phyloP scores from a whole-genome alignment of 2,329 filamentous ascomycete genomes.

The Moelleriella libera region DNA sequence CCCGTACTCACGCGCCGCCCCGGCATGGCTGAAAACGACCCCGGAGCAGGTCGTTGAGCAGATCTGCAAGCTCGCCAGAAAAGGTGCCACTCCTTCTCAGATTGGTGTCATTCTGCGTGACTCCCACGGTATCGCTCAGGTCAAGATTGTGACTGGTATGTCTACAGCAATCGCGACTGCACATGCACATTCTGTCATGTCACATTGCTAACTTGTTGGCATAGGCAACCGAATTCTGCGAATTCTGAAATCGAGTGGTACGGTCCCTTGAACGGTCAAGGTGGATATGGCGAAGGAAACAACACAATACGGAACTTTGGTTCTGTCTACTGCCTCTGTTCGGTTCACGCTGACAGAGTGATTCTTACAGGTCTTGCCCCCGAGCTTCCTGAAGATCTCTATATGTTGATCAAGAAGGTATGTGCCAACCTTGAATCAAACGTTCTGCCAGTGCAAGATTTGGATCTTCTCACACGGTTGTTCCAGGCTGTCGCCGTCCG shows the following conservation, averaged over 20 bases:
- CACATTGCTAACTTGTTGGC: slow-evolving; percentile 20
- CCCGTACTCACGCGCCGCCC: slow-evolving; percentile 88
- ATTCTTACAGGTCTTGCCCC: slow-evolving; percentile 91
- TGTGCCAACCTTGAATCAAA: slow-evolving; percentile 4
- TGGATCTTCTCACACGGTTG: slow-evolving; percentile 1
- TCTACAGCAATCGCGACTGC: slow-evolving; percentile 5
- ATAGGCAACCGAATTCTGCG: slow-evolving; percentile 99
- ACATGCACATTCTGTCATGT: not conserved
- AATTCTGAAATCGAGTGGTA: slow-evolving; percentile 97
- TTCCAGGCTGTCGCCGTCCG: slow-evolving; percentile 84
- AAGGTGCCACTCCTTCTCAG: slow-evolving; percentile 96
- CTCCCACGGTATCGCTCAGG: slow-evolving; percentile 94
- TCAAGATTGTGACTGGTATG: slow-evolving; percentile 93
- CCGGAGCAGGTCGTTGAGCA: slow-evolving; percentile 97
- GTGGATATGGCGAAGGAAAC: slow-evolving; percentile 13
- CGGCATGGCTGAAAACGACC: slow-evolving; percentile 97
- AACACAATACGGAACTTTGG: slow-evolving; percentile 8
- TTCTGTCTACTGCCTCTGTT: slow-evolving; percentile 56
- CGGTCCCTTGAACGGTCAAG: slow-evolving; percentile 27
- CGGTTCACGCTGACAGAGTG: slow-evolving; percentile 91
- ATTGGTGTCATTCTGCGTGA: slow-evolving; percentile 98
- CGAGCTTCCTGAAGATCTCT: slow-evolving; percentile 97
- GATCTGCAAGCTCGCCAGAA: slow-evolving; percentile 98
- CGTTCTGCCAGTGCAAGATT: not conserved
- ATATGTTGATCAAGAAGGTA: slow-evolving; percentile 99